These are phyloP conservation scores for Hypoxylon sp. DNA, from an alignment of 2,329 filamentous ascomycete genomes.

Conservation along the genomic window DNA sequence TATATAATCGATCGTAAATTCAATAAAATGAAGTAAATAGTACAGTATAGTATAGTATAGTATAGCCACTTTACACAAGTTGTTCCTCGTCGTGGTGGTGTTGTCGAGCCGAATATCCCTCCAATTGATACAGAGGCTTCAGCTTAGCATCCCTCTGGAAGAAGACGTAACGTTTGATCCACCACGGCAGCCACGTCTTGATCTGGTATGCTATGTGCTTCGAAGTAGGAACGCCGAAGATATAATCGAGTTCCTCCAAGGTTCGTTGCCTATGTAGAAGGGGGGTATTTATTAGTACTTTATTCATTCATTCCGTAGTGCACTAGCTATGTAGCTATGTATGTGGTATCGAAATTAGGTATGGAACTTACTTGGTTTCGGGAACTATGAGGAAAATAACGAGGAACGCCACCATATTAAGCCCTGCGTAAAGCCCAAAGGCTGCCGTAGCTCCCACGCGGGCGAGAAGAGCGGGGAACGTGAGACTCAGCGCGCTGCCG, in stretches of 20 bases:
- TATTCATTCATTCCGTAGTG: slow-evolving; percentile 4
- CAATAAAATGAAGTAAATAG: background rate
- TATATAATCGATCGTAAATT: background rate
- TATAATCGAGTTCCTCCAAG: slow-evolving; percentile 27
- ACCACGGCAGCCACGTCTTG: slow-evolving; percentile 24
- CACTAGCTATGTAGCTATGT: background rate
- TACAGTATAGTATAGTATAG: background rate
- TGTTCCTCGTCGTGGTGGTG: slow-evolving; percentile 13
- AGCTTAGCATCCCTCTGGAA: slow-evolving; percentile 23
- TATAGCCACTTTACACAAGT: slow-evolving; percentile 3
- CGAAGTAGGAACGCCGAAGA: slow-evolving; percentile 24
- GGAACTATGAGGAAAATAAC: slow-evolving; percentile 27
- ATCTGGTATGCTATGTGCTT: slow-evolving; percentile 21
- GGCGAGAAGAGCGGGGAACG: slow-evolving; percentile 22
- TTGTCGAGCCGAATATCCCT: slow-evolving; percentile 21
- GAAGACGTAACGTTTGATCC: slow-evolving; percentile 26
- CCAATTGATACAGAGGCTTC: slow-evolving; percentile 24
- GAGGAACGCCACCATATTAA: slow-evolving; percentile 22
- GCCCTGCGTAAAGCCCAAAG: slow-evolving; percentile 22
- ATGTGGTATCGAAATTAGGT: background rate
- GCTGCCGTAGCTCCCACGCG: slow-evolving; percentile 14
- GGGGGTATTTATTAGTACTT: background rate
- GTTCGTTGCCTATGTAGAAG: slow-evolving; percentile 26
- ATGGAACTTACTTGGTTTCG: slow-evolving; percentile 25
- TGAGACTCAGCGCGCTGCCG: slow-evolving; percentile 21